phyloP scores from a whole-genome alignment of 306 rosid genomes.

The Canavalia ensiformis region DNA sequence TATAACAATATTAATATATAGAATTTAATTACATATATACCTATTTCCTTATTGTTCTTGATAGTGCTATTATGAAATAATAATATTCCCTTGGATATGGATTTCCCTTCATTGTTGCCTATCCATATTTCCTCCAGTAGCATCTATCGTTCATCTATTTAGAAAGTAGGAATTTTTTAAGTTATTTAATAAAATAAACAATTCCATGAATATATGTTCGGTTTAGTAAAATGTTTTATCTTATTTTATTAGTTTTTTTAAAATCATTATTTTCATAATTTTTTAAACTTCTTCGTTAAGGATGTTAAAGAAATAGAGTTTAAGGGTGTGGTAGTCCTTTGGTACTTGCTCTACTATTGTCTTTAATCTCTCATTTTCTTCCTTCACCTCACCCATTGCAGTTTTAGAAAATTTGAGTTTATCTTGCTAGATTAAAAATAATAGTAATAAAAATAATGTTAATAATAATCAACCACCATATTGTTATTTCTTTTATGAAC shows the following conservation, averaged over 20 bases:
- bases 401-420: constrained; percentile 59
- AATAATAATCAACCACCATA: too few species aligned
- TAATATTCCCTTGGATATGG: constrained; percentile 86
- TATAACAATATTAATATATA: neutral
- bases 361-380: constrained; percentile 81
- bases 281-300: constrained; percentile 39
- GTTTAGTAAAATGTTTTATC: too few species aligned
- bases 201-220: too few species aligned
- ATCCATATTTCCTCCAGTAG: constrained; percentile 91
- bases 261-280: neutral
- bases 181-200: too few species aligned
- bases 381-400: constrained; percentile 76
- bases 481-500: too few species aligned
- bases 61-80: constrained; percentile 74
- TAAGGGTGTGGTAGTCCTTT: constrained; percentile 71
- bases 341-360: constrained; percentile 56
- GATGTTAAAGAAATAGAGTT: constrained; percentile 61
- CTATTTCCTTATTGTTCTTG: constrained; percentile 80
- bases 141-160: constrained; percentile 83
- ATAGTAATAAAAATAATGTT: too few species aligned
- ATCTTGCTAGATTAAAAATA: constrained; percentile 47
- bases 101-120: constrained; percentile 77
- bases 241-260: neutral
- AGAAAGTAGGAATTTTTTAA: too few species aligned
- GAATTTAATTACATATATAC: constrained; percentile 36